Base-by-base conservation (phyloP, 306 rosid species). In the Castanopsis chinensis region DNA sequence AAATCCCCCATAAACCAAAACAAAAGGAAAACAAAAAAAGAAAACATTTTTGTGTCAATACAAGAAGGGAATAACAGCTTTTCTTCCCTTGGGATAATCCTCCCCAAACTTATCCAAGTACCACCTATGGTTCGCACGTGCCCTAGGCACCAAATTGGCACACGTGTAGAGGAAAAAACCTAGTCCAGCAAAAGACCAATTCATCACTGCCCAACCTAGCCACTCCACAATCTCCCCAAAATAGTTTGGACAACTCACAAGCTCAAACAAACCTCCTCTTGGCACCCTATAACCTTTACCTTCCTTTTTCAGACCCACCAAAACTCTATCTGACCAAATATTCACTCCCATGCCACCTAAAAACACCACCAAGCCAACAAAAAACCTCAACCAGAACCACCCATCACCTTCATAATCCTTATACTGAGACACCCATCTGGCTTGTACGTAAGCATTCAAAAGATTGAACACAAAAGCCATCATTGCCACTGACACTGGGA, bases 141-240 rank as follows among this genome's bases (percentile, higher is more conserved):
- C 97, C 83, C 98, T 82, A 0, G 99, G 98, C 73, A 86, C 94
- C 81, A 95, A 87, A 49, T 95, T 91, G 4, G 94, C 92, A 41
- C 86, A 95, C 8, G 99, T 95, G 79, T 89, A 87, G 7, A 88
- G 10, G 23, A 79, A 86, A 76, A 95, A 93, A 69, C 92, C 93
- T 1, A 91, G 58, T 6, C 94, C 97, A 20, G 52, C 92, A 92
- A 90, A 90, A 0, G 96, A 85, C 87, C 94, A 93, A 5, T 89
- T 91, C 96, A 91, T 93, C 74, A 90, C 73, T 1, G 89, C 83
- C 98, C 97, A 96, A 2, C 96, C 97, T 14, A 91, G 7, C 97
- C 99, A 93, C 89, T 93, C 98, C 75, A 91, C 63, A 8, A 89
- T 84, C 86, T 93, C 97, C 58, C 97, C 96, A 35, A 82, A 78